Percentiles rank a stretch among this genome's conserved stretches.
Conservation (phyloP, 306 rosid species). For the Arachis hypogaea region DNA sequence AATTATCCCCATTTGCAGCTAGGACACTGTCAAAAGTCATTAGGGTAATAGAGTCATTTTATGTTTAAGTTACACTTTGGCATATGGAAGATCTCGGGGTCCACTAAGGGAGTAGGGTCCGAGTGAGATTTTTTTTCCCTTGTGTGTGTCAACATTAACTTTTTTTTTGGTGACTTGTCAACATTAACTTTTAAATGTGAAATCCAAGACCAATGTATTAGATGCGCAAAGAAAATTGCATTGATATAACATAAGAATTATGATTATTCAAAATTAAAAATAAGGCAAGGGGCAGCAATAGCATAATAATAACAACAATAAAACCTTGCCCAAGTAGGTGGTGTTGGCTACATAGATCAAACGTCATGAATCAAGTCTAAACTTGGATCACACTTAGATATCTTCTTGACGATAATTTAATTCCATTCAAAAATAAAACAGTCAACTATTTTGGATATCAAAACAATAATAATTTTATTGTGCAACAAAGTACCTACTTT, state of each 20-base stretch:
- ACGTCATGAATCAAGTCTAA: too few relatives aligned
- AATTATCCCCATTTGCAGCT: too few relatives aligned
- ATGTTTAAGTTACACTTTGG: neutral
- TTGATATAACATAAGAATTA: neutral
- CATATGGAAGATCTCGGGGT: slow-evolving; percentile 50
- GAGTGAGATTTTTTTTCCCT: slow-evolving; percentile 65
- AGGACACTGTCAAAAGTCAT: slow-evolving; percentile 45
- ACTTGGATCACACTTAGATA: too few relatives aligned
- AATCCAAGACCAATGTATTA: neutral
- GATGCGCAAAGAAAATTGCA: neutral
- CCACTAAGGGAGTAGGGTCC: slow-evolving; percentile 78
- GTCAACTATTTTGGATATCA: neutral
- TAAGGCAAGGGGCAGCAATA: neutral
- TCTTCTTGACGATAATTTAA: neutral
- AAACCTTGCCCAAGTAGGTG: too few relatives aligned
- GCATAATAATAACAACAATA: neutral
- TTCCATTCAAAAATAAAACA: neutral
- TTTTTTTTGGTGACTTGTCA: slow-evolving; percentile 50
- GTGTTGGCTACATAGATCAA: too few relatives aligned
- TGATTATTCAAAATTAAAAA: neutral
- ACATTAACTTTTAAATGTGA: slow-evolving; percentile 27
- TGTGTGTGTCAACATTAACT: slow-evolving; percentile 55
- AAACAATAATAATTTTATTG: neutral
- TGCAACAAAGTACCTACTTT: slow-evolving; percentile 1
- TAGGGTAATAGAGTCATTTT: too few relatives aligned